These are phyloP conservation scores for Macrotyloma uniflorum DNA, from an alignment of 306 rosid species.

Conservation along the genomic window DNA sequence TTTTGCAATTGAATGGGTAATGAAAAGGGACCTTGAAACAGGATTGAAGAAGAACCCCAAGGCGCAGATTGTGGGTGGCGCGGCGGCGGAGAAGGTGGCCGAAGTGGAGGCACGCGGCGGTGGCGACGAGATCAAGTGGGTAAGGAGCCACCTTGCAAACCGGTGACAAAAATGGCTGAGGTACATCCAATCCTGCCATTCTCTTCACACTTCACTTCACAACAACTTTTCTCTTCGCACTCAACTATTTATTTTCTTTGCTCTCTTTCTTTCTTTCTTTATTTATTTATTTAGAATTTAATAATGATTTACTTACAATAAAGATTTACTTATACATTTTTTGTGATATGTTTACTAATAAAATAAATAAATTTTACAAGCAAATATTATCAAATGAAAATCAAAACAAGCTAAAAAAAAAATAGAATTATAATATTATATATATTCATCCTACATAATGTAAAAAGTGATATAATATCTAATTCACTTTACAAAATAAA, in stretches of 20 bases:
- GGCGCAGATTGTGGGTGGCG: slow-evolving; percentile 42
- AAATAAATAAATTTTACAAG: slow-evolving; percentile 15
- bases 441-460: neutral
- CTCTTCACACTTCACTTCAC: slow-evolving; percentile 1
- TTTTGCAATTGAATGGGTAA: neutral
- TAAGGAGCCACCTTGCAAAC: slow-evolving; percentile 45
- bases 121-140: slow-evolving; percentile 47
- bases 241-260: neutral
- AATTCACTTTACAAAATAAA: too few species aligned
- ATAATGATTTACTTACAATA: neutral
- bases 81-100: slow-evolving; percentile 54
- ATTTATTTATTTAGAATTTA: neutral
- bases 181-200: slow-evolving; percentile 43
- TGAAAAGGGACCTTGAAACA: slow-evolving; percentile 56
- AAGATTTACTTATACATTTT: neutral
- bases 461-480: too few species aligned
- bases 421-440: neutral
- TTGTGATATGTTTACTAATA: neutral
- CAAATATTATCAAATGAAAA: neutral
- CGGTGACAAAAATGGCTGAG: slow-evolving; percentile 44
- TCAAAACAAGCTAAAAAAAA: neutral
- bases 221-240: neutral
- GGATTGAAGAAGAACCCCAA: slow-evolving; percentile 51
- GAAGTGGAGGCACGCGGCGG: slow-evolving; percentile 68
- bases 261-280: neutral